Base-by-base conservation (phyloP, 2,329 filamentous ascomycete species). In the Aureobasidium zeae region DNA sequence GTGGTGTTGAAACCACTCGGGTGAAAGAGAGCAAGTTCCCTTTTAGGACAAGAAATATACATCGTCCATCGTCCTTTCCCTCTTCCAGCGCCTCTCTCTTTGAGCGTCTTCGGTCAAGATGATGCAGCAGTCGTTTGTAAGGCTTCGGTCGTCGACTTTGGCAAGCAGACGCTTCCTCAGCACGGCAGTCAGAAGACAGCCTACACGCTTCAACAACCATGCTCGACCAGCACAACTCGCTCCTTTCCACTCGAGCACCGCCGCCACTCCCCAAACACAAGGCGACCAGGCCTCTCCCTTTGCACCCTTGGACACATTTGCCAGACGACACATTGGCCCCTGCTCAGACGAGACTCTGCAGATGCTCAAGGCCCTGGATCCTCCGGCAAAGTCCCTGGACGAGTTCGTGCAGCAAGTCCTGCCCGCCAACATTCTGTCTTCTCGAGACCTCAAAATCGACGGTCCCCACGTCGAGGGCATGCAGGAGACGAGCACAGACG, bases 271-370 rank as follows among this genome's bases (percentile, higher is more conserved):
- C 10, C 28, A 29, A 15, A 41, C 36, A 11, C n/a, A 34, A 8
- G 43, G 25, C 19, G 35, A 45, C 8, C 42, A 47, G 10, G 31
- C 47, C 9, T 38, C 33, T 13, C 41, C 44, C 2, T 68, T 68
- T 57, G 61, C 61, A 28, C 62, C 62, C 26, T 66, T 77, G 46
- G 77, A 81, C 57, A 76, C 77, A 29, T 94, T 94, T 57, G 72
- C 83, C 44, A 74, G 82, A 47, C 79, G 89, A 36, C 89, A 95
- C 65, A 94, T 95, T 65, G 88, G 88, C 1, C 87, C 87, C 3
- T 79, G 81, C 39, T 72, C 80, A 24, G 67, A 72, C 32, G 79
- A 84, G 44, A 75, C 79, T 1, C 69, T 79, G 52, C 70, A 79
- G 57, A 95, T 96, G 89, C 77, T 95, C 48, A 76, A 80, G 54